phyloP scores from a whole-genome alignment of 2,329 filamentous ascomycete genomes.

The Didymella sp. region DNA sequence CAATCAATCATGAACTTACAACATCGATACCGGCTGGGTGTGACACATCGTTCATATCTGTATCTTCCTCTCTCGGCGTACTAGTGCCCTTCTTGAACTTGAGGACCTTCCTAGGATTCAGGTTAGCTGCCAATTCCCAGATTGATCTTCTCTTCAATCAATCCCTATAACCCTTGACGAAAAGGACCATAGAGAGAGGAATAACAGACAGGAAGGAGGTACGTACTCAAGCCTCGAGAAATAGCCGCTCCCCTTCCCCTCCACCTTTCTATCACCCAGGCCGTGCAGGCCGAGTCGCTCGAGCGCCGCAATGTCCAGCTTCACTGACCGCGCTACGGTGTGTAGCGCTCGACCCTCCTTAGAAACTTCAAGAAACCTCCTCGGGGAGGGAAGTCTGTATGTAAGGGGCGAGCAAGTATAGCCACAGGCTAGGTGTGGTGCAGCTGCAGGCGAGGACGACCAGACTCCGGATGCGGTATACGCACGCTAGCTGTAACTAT shows the following conservation, averaged over 20 bases:
- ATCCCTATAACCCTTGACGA: not conserved
- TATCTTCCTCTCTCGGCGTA: not conserved
- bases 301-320: constrained; percentile 8
- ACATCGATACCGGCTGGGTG: constrained; percentile 21
- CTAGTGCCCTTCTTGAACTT: constrained; percentile 7
- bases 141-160: not conserved
- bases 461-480: not conserved
- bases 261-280: constrained; percentile 1
- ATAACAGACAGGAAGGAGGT: not conserved
- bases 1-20: constrained; percentile 15
- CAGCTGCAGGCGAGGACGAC: not conserved
- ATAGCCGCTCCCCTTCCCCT: constrained; percentile 13
- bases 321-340: not conserved
- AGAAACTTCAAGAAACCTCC: not conserved
- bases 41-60: not conserved
- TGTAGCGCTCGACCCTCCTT: not conserved
- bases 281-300: constrained; percentile 5
- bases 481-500: not conserved
- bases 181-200: not conserved
- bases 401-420: not conserved
- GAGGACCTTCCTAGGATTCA: constrained; percentile 7
- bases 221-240: constrained; percentile 14
- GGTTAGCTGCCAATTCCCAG: not conserved
- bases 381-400: not conserved
- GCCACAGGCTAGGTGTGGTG: not conserved